phyloP scores from a whole-genome alignment of 176 grass and related monocot genomes.

The Rhynchospora pubera region DNA sequence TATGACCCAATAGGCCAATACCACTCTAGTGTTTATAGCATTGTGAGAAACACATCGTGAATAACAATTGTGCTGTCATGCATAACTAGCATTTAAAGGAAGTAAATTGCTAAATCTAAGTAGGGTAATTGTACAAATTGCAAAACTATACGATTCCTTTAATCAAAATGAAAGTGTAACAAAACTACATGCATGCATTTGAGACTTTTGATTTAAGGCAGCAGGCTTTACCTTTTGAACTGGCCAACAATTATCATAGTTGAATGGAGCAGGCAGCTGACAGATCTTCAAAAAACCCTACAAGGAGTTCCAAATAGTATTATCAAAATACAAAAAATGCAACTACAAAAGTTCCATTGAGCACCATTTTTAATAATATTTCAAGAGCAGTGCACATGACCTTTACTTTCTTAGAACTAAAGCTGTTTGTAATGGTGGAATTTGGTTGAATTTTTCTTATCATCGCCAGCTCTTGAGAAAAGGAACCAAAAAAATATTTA shows the following conservation, averaged over 20 bases:
- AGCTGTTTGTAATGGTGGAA: not conserved
- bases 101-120: not conserved
- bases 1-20: no score
- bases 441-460: not conserved
- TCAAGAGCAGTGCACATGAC: not conserved
- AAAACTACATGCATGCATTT: not conserved
- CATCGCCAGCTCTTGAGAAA: not conserved
- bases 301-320: conserved; percentile 20
- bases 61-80: no score
- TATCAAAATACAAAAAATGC: conserved; percentile 11
- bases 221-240: conserved; percentile 59
- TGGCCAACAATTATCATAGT: conserved; percentile 93
- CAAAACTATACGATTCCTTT: not conserved
- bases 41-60: no score
- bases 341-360: not conserved
- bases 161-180: conserved; percentile 15
- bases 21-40: no score
- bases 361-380: not conserved
- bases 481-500: not conserved
- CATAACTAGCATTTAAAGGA: not conserved
- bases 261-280: conserved; percentile 66
- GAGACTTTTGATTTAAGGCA: not conserved
- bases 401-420: not conserved
- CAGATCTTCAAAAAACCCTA: conserved; percentile 98
- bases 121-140: not conserved